Percentiles rank a stretch among this genome's conserved stretches.
Evolutionary conservation across 495 filamentous ascomycete species (phyloP).

Genomic region (Beverwykella pulmonaria): DNA sequence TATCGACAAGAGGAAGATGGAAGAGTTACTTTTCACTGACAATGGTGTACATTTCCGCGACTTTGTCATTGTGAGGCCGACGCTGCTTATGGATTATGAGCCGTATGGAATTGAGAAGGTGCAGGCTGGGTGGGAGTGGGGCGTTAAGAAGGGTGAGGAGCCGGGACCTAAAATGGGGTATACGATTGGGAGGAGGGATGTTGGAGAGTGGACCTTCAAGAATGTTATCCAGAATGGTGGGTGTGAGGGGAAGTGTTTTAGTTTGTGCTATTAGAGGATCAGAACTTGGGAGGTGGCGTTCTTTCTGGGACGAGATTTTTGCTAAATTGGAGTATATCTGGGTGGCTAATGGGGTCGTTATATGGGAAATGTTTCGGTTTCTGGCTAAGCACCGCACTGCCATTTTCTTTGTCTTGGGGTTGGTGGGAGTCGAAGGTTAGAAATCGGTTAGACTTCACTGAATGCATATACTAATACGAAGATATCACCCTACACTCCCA

Average conservation of each 20-base stretch:
- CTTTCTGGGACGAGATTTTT: neutral
- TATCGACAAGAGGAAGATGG: slow-evolving; percentile 64
- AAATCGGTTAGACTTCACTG: too few species aligned
- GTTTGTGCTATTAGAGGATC: slow-evolving; percentile 24
- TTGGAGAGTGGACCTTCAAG: slow-evolving; percentile 43
- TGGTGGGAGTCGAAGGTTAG: too few species aligned
- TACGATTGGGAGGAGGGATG: slow-evolving; percentile 40
- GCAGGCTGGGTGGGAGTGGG: slow-evolving; percentile 34
- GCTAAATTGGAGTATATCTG: neutral
- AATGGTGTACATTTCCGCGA: slow-evolving; percentile 34
- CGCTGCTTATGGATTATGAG: slow-evolving; percentile 41
- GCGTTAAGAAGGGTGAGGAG: slow-evolving; percentile 19
- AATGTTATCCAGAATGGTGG: slow-evolving; percentile 26
- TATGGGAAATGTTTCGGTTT: too few species aligned
- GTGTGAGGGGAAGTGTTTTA: slow-evolving; percentile 35
- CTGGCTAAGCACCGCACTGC: too few species aligned
- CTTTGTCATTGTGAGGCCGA: slow-evolving; percentile 56
- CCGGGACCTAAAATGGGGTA: slow-evolving; percentile 41
- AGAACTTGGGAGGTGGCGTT: neutral
- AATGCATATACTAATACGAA: too few species aligned
- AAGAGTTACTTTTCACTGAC: slow-evolving; percentile 48
- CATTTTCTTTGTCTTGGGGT: neutral
- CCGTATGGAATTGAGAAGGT: slow-evolving; percentile 36
- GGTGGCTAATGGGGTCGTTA: neutral
- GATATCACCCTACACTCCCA: too few species aligned